phyloP scores from a whole-genome alignment of 1,284 basidiomycete species.

The Boletus sp. region DNA sequence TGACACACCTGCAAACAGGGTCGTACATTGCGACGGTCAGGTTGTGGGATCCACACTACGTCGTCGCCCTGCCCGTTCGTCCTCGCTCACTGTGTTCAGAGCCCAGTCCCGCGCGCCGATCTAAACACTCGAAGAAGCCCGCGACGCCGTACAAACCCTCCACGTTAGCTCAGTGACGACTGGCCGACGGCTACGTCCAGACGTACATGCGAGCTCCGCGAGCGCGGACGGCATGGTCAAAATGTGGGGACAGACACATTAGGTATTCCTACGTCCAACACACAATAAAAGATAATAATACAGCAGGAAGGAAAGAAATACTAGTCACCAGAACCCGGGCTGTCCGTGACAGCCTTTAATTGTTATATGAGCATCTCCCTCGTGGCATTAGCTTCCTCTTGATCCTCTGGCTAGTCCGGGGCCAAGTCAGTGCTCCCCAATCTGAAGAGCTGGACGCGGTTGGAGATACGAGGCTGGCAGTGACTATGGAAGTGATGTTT shows the following conservation, averaged over 20 bases:
- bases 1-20: conserved; percentile 46
- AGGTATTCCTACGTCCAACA: conserved; percentile 2
- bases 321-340: conserved; percentile 29
- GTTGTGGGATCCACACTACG: conserved; percentile 38
- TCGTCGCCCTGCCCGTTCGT: too few species aligned
- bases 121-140: conserved; percentile 88
- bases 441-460: conserved; percentile 37
- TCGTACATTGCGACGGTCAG: conserved; percentile 88
- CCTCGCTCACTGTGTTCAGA: background rate
- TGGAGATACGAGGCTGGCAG: conserved; percentile 31
- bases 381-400: conserved; percentile 22
- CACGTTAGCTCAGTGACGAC: conserved; percentile 66
- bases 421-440: conserved; percentile 36
- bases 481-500: conserved; percentile 34
- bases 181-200: conserved; percentile 89
- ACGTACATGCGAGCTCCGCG: conserved; percentile 89
- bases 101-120: conserved; percentile 82
- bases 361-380: conserved; percentile 35
- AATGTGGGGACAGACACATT: conserved; percentile 54
- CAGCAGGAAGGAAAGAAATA: conserved; percentile 17
- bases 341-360: conserved; percentile 38
- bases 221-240: conserved; percentile 87
- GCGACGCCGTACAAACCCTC: conserved; percentile 87
- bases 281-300: conserved; percentile 22
- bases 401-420: conserved; percentile 27